Evolutionary conservation across 768 basidiomycete genomes (phyloP).

Genomic region (Hemileccinum impolitum): DNA sequence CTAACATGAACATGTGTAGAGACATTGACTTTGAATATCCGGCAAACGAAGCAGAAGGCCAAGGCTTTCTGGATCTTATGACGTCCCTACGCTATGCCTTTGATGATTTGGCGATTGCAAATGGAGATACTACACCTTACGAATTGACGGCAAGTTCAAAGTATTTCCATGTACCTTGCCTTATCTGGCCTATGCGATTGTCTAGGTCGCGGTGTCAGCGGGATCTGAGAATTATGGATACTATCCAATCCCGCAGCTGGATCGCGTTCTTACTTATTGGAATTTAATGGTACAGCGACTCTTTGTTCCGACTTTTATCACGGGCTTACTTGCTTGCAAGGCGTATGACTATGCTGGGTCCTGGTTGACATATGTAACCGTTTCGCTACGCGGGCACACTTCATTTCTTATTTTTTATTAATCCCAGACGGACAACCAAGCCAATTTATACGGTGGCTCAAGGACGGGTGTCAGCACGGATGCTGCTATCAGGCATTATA

Average conservation of each 20-base stretch:
- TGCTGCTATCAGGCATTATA: conserved; percentile 58
- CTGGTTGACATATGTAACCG: conserved; percentile 58
- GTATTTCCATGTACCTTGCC: too few relatives aligned
- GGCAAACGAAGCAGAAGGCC: conserved; percentile 50
- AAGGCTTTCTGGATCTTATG: conserved; percentile 63
- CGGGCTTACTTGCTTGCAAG: conserved; percentile 29
- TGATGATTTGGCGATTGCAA: conserved; percentile 49
- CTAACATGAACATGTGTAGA: conserved; percentile 29
- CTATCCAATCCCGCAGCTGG: conserved; percentile 60
- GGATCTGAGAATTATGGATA: conserved; percentile 58
- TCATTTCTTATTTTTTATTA: neutral
- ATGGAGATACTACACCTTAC: conserved; percentile 62
- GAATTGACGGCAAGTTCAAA: conserved; percentile 43
- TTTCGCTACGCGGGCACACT: conserved; percentile 24
- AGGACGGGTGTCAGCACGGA: conserved; percentile 68
- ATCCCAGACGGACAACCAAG: conserved; percentile 48
- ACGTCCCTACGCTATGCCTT: conserved; percentile 62
- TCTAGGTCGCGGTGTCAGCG: conserved; percentile 56
- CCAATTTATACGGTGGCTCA: conserved; percentile 65
- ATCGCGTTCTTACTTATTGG: conserved; percentile 67
- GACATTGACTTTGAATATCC: conserved; percentile 84
- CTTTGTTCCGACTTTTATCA: neutral
- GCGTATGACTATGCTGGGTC: conserved; percentile 77
- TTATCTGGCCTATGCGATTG: neutral
- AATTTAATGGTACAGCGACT: conserved; percentile 63